A percentile compares a stretch with the other conserved stretches of the same genome.
phyloP scores from a whole-genome alignment of 495 filamentous ascomycete species.

The Opeltia flavorubescens region DNA sequence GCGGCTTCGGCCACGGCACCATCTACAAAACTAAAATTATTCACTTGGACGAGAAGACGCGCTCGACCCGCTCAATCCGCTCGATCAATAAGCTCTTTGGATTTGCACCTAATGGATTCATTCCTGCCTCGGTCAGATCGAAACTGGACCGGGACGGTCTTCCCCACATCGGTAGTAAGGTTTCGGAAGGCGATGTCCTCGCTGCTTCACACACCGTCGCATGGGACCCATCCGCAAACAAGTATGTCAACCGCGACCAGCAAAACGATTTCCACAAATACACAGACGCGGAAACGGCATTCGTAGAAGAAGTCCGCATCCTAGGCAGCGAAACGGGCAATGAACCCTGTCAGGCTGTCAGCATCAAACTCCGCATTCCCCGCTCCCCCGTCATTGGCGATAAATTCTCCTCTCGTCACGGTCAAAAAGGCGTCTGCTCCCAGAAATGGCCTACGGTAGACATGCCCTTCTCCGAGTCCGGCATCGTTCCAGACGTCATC shows the following conservation, averaged over 20 bases:
- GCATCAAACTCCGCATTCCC: slow-evolving; percentile 84
- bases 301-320: slow-evolving; percentile 83
- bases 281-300: slow-evolving; percentile 77
- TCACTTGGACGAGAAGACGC: slow-evolving; percentile 57
- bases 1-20: slow-evolving; percentile 91
- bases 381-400: slow-evolving; percentile 80
- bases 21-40: slow-evolving; percentile 95
- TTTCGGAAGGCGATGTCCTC: slow-evolving; percentile 68
- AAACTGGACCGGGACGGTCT: slow-evolving; percentile 78
- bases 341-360: slow-evolving; percentile 71
- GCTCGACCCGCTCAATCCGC: slow-evolving; percentile 36
- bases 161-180: slow-evolving; percentile 57
- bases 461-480: slow-evolving; percentile 96
- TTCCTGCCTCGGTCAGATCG: slow-evolving; percentile 48
- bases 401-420: slow-evolving; percentile 45
- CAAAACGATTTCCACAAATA: slow-evolving; percentile 75
- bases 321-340: slow-evolving; percentile 68
- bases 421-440: slow-evolving; percentile 62
- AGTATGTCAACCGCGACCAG: slow-evolving; percentile 59
- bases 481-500: slow-evolving; percentile 93
- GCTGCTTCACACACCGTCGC: slow-evolving; percentile 83
- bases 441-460: slow-evolving; percentile 90
- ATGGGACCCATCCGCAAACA: slow-evolving; percentile 46
- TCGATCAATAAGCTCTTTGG: slow-evolving; percentile 67
- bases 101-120: slow-evolving; percentile 56